Evolutionary conservation across 2,329 filamentous ascomycete genomes (phyloP), one percentile per base, ranked within the genome.

Genomic region (Aspergillus tamarii): DNA sequence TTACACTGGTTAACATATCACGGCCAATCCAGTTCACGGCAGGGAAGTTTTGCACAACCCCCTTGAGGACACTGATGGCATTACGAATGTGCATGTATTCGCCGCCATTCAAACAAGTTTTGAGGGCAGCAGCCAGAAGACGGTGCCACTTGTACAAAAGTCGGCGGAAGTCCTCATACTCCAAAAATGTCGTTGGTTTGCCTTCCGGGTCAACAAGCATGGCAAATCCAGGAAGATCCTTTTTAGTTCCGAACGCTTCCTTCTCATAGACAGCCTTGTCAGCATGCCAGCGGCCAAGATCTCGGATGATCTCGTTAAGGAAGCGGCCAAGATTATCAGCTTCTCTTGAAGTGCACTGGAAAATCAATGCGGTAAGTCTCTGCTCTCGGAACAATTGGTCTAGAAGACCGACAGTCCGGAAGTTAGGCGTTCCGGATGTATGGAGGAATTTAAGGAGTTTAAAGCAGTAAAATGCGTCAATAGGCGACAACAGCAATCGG

Each of bases 1-100:
- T 80, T 57, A 84, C 79, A 58, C 76, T 77, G 6, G 71, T 75
- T 50, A 80, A 71, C 72, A 83, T 78, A 58, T 79, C 75, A 21
- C 73, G 73, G 39, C 92, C 95, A 85, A 96, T 94, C 77, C 93
- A 95, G 73, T 96, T 93, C 63, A 98, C 88, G 19, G 89, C 90
- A 4, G 95, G 96, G 84, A 97, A 99, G 72, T 89, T 86, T 57
- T 93, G 88, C 28, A 92, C 86, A 55, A 97, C 85, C 12, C 88
- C 86, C 75, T 95, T 96, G 64, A 99, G 84, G 4, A 98, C 85
- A 63, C 91, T 95, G 69, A 98, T 96, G 52, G 93, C 93, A 75
- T 99, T 99, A 61, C 94, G 89, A 74, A 98, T 96, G 77, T 97
- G 94, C 91, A 97, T 97, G 87, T 95, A 99, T 78, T 98, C 94